Conservation (phyloP, 192 early-diverging fungal genomes). For the Haplosporangium gracile region DNA sequence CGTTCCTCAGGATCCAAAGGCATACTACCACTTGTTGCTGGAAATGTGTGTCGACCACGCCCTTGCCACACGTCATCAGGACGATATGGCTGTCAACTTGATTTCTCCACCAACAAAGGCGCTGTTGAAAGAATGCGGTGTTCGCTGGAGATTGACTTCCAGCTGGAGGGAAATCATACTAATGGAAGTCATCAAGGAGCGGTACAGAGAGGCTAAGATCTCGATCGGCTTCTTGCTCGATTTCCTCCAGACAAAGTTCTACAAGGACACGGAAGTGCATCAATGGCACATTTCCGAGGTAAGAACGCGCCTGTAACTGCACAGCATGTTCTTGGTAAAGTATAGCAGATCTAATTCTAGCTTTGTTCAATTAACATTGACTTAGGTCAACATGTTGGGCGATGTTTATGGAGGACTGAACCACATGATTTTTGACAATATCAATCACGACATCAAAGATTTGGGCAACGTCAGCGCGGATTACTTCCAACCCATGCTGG, state of each 20-base stretch:
- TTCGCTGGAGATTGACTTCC: conserved; percentile 75
- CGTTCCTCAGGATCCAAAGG: conserved; percentile 70
- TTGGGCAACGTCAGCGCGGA: conserved; percentile 29
- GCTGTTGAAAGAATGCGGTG: conserved; percentile 74
- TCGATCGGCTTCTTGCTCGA: conserved; percentile 41
- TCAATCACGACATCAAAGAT: conserved; percentile 53
- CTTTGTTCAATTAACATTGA: no score
- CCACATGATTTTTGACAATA: conserved; percentile 57
- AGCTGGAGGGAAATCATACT: conserved; percentile 66
- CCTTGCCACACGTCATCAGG: conserved; percentile 42
- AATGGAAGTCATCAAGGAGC: conserved; percentile 60
- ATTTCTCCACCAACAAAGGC: conserved; percentile 69
- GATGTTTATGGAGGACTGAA: conserved; percentile 62
- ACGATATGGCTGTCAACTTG: conserved; percentile 54
- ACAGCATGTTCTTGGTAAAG: not conserved
- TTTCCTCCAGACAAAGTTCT: conserved; percentile 53
- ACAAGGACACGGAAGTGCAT: conserved; percentile 61
- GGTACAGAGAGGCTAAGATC: conserved; percentile 57
- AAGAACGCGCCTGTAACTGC: conserved; percentile 2
- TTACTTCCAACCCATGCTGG: conserved; percentile 47
- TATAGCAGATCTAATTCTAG: not conserved
- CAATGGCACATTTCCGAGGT: conserved; percentile 72
- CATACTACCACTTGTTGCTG: conserved; percentile 71
- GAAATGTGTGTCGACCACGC: conserved; percentile 76
- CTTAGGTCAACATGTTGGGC: conserved; percentile 61